Base-by-base conservation (phyloP, 2,329 filamentous ascomycete genomes). In the Camptophora hylomeconis region DNA sequence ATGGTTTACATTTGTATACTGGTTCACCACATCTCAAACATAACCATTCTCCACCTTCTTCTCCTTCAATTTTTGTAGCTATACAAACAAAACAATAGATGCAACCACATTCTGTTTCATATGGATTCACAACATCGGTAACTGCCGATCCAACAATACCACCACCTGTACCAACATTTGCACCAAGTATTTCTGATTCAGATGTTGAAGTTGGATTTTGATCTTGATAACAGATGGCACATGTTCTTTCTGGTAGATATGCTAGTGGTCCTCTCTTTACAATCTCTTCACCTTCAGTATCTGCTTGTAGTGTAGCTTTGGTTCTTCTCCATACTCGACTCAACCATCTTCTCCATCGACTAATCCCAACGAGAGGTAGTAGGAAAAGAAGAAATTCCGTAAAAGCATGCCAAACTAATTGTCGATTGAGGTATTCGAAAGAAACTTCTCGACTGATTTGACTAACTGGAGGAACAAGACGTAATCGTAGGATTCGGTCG, bases 381-480 rank as follows among this genome's bases (percentile, higher is more conserved):
- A 95, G 70, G 53, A 95, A 98, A 17, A 98, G 69, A n/a, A 98
- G 64, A 46, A 98, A 98, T 52, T 98, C 89, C 15, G 89, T 98
- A 47, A 98, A 93, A n/a, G 89, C 89, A 56, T 98, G 89, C 89
- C 89, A 98, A 20, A 98, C 89, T 7, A 98, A 72, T 57, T 98
- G 89, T 26, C 89, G 76, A 53, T 98, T 98, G 27, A 95, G 71
- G 48, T 94, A 95, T 57, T 98, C 89, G 50, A 98, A 95, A 1
- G 82, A 92, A 15, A 98, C 86, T 54, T 95, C 84, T 17, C 87
- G 71, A 50, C 74, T 82, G 39, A 92, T 79, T 50, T 92, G 81
- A 47, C 72, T 83, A 3, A 79, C 86, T 4, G 80, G 79, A 5
- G 89, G 80, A 3, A 83, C 79, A 24, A 98, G 70, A 31, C 87